Conservation (phyloP, 78 protist genomes). For the Capsaspora owczarzaki region DNA sequence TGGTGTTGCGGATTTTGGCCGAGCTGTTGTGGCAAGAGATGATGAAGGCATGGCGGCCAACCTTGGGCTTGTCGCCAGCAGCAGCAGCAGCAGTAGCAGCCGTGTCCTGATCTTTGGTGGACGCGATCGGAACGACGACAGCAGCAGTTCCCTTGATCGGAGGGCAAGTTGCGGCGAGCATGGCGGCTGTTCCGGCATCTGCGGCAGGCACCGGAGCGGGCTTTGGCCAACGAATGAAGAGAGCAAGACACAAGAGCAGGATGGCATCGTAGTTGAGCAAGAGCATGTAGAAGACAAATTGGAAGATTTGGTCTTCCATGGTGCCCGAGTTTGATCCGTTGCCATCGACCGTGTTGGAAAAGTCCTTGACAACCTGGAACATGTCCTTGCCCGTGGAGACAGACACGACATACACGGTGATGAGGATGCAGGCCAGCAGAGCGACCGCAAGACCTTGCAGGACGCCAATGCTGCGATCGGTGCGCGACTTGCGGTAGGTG, state of each 20-base stretch:
- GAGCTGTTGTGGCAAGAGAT: constrained; percentile 15
- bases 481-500: background rate
- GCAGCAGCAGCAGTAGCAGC: no score
- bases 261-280: background rate
- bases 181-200: no score
- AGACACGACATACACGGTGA: background rate
- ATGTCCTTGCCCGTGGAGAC: background rate
- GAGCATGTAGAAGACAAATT: background rate
- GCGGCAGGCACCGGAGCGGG: no score
- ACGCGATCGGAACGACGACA: no score
- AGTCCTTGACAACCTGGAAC: background rate
- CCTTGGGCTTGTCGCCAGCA: background rate
- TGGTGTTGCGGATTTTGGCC: background rate
- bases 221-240: background rate
- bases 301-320: background rate
- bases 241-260: background rate
- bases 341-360: background rate
- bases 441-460: background rate
- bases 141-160: no score
- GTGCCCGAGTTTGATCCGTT: no score
- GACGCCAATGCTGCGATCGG: background rate
- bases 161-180: no score
- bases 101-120: no score
- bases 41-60: background rate
- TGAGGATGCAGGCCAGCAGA: background rate